Evolutionary conservation across 441 rosid species (phyloP).

Genomic region (Breynia disticha): DNA sequence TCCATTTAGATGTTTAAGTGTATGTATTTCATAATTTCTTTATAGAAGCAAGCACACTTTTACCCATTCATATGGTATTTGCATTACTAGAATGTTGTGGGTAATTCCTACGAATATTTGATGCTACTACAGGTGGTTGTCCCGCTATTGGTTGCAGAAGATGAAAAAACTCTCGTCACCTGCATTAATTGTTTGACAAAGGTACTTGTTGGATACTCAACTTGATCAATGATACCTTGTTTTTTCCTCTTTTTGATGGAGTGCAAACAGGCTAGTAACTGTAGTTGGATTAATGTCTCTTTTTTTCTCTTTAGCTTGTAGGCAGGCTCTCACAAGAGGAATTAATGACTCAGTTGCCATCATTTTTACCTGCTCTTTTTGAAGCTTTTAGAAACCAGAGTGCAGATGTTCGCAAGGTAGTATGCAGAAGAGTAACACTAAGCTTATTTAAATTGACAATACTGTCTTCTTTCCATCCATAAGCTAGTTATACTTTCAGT

Average conservation of each 20-base stretch:
- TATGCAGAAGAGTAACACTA: too few species aligned
- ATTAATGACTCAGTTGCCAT: conserved; percentile 66
- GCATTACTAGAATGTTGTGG: too few species aligned
- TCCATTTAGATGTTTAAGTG: conserved; percentile 92
- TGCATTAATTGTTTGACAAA: conserved; percentile 92
- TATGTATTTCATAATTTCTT: conserved; percentile 29
- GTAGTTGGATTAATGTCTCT: conserved; percentile 3
- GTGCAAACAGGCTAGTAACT: neutral
- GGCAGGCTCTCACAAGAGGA: conserved; percentile 88
- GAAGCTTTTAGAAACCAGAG: conserved; percentile 97
- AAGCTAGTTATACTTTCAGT: neutral
- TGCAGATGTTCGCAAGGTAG: conserved; percentile 97
- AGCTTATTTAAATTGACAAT: neutral
- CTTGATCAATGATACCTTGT: neutral
- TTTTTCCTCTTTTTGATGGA: neutral
- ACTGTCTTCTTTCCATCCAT: neutral
- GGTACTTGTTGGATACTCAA: conserved; percentile 27
- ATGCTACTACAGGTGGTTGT: conserved; percentile 58
- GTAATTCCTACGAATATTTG: conserved; percentile 13
- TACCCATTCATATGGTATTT: too few species aligned
- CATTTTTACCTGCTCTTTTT: conserved; percentile 84
- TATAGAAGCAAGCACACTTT: neutral
- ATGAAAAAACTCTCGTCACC: conserved; percentile 85
- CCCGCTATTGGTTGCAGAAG: conserved; percentile 85
- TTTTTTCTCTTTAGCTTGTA: conserved; percentile 55